Evolutionary conservation across 192 early-diverging fungal genomes (phyloP).

Genomic region (Coemansia sp.): DNA sequence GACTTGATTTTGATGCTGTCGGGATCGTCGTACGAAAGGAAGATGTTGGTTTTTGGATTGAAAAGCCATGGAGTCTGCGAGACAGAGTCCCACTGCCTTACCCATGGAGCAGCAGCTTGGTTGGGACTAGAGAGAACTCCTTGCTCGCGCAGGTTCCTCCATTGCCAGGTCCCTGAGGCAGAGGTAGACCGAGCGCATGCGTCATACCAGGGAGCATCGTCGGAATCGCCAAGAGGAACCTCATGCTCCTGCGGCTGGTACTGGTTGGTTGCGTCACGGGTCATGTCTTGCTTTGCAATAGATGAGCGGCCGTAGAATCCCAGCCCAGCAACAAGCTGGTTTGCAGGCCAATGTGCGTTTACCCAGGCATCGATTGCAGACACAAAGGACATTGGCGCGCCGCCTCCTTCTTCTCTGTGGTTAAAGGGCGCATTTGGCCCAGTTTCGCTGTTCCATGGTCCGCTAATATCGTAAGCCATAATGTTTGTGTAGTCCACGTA

Average conservation of each 20-base stretch:
- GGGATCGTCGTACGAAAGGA: conserved; percentile 69
- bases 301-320: conserved; percentile 65
- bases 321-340: conserved; percentile 62
- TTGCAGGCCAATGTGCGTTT: conserved; percentile 59
- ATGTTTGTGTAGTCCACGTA: conserved; percentile 67
- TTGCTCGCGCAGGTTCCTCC: conserved; percentile 59
- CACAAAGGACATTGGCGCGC: conserved; percentile 45
- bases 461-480: conserved; percentile 68
- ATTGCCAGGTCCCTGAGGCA: conserved; percentile 65
- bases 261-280: conserved; percentile 45
- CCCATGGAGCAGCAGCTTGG: conserved; percentile 60
- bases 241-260: conserved; percentile 40
- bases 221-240: conserved; percentile 55
- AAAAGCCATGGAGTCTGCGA: conserved; percentile 72
- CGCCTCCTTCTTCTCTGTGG: conserved; percentile 37
- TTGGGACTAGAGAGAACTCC: conserved; percentile 46
- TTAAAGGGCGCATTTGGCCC: conserved; percentile 66
- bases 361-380: conserved; percentile 58
- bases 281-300: conserved; percentile 55
- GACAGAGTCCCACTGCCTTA: conserved; percentile 56
- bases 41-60: conserved; percentile 57
- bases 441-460: conserved; percentile 58
- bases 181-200: conserved; percentile 48
- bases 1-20: conserved; percentile 64
- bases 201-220: conserved; percentile 61